Percentiles rank a stretch among this genome's conserved stretches.
These are phyloP conservation scores for Cornus florida DNA, from an alignment of 148 eudicot species.

Conservation along the genomic window DNA sequence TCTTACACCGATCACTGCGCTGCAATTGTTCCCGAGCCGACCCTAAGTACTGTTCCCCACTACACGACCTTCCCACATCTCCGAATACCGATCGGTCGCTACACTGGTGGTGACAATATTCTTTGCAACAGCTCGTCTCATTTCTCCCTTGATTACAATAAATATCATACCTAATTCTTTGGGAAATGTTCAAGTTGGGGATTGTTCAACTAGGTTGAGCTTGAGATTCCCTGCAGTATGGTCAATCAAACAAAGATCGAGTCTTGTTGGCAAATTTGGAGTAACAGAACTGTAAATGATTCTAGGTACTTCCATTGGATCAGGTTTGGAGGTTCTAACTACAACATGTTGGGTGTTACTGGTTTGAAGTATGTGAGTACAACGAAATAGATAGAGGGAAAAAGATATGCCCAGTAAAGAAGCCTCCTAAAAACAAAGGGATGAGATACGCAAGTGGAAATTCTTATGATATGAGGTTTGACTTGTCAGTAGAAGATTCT, in stretches of 20 bases:
- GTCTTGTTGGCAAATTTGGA: slow-evolving; percentile 14
- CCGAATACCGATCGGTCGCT: too few species aligned
- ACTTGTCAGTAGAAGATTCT: background rate
- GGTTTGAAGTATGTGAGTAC: slow-evolving; percentile 16
- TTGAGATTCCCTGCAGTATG: slow-evolving; percentile 15
- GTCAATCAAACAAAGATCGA: slow-evolving; percentile 12
- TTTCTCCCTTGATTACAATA: too few species aligned
- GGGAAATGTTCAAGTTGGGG: too few species aligned
- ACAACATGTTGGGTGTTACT: background rate
- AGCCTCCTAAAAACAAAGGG: background rate
- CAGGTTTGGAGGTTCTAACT: background rate
- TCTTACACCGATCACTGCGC: too few species aligned
- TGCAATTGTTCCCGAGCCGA: too few species aligned
- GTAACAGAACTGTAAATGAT: too few species aligned
- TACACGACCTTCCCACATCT: too few species aligned
- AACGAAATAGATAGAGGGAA: slow-evolving; percentile 9
- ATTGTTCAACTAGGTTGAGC: slow-evolving; percentile 24
- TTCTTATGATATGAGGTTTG: slow-evolving; percentile 11
- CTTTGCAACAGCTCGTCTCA: too few species aligned
- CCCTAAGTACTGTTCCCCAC: too few species aligned
- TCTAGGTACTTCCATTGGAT: slow-evolving; percentile 6
- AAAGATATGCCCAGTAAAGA: slow-evolving; percentile 2
- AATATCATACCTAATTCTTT: too few species aligned
- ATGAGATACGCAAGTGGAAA: slow-evolving; percentile 8
- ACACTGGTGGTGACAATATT: too few species aligned